phyloP scores from a whole-genome alignment of 768 basidiomycete genomes.

The Royoungia palumana region DNA sequence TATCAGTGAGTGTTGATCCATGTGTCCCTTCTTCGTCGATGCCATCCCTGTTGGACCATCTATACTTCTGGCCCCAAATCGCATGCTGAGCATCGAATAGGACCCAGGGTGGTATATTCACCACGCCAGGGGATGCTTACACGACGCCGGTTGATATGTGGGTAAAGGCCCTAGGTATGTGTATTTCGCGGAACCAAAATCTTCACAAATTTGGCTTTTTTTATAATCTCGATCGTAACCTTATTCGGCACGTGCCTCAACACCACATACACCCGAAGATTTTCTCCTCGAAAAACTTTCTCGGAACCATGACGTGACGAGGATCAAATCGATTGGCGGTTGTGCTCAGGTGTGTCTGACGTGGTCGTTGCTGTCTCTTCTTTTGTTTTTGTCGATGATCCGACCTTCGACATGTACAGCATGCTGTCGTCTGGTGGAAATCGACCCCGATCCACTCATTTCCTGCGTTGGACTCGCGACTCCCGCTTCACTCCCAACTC shows the following conservation, averaged over 20 bases:
- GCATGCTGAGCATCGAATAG: conserved; percentile 38
- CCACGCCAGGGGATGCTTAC: conserved; percentile 80
- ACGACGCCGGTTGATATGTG: conserved; percentile 90
- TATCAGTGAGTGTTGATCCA: conserved; percentile 60
- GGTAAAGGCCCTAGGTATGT: conserved; percentile 76
- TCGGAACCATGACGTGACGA: conserved; percentile 63
- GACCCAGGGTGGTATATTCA: conserved; percentile 84
- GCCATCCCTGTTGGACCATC: background rate
- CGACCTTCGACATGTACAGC: conserved; percentile 31
- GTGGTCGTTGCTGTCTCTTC: background rate
- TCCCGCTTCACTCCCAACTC: conserved; percentile 69
- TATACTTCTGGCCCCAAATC: conserved; percentile 5
- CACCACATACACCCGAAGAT: conserved; percentile 43
- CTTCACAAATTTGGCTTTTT: conserved; percentile 39
- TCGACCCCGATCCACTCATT: conserved; percentile 70
- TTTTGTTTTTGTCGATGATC: conserved; percentile 2
- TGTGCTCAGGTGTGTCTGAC: conserved; percentile 61
- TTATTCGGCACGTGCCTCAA: conserved; percentile 15
- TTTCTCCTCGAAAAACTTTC: conserved; percentile 70
- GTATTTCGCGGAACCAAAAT: conserved; percentile 56
- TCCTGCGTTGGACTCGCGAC: conserved; percentile 66
- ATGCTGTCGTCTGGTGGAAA: conserved; percentile 87
- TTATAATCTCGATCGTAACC: conserved; percentile 32
- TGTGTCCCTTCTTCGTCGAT: background rate
- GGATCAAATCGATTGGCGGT: conserved; percentile 75